Evolutionary conservation across 2,329 filamentous ascomycete species (phyloP).

Genomic region (Colletotrichum truncatum): DNA sequence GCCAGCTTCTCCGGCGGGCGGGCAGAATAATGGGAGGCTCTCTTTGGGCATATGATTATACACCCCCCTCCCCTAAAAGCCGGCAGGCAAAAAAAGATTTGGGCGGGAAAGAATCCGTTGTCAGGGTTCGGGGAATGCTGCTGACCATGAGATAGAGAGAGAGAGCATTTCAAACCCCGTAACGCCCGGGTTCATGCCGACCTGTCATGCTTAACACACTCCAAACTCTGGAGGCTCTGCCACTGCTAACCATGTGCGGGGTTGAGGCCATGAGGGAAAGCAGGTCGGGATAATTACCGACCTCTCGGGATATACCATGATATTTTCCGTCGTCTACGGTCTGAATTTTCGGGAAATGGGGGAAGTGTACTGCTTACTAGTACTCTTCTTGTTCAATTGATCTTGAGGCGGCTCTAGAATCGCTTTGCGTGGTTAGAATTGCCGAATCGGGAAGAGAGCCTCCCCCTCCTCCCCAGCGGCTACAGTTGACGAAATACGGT

Average conservation of each 20-base stretch:
- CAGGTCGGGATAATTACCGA: slow-evolving; percentile 1
- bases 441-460: not conserved
- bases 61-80: not conserved
- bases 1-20: not conserved
- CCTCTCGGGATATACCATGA: not conserved
- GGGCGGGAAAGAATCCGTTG: not conserved
- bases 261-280: not conserved
- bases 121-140: not conserved
- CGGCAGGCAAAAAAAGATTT: slow-evolving; percentile 4
- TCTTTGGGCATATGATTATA: not conserved
- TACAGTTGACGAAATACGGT: no score
- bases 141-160: no score
- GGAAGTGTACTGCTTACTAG: not conserved
- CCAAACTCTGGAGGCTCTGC: slow-evolving; percentile 7
- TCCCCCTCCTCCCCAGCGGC: no score
- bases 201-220: slow-evolving; percentile 1
- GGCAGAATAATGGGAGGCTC: not conserved
- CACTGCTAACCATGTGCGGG: not conserved
- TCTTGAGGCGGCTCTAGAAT: not conserved
- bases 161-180: no score
- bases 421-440: not conserved
- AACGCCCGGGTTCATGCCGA: not conserved
- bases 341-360: not conserved
- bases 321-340: not conserved
- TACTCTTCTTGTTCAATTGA: not conserved